Percentiles rank a stretch among this genome's conserved stretches.
Conservation (phyloP, 345 rosid genomes). For the Camelina hispida region DNA sequence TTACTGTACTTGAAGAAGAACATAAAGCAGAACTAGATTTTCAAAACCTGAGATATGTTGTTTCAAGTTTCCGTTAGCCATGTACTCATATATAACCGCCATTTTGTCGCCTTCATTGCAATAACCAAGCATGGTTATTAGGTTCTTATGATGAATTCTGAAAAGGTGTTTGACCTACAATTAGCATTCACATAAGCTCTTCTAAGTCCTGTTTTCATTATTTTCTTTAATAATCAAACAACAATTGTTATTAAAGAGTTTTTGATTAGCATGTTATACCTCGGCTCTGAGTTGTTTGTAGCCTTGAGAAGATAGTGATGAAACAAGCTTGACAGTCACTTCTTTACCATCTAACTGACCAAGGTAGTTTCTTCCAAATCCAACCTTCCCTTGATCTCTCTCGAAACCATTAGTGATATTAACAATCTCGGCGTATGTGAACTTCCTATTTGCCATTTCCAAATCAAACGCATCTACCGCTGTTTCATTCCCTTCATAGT, state of each 20-base stretch:
- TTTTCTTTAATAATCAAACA: neutral
- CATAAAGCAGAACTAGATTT: neutral
- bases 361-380: slow-evolving; percentile 59
- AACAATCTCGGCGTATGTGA: slow-evolving; percentile 48
- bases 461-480: slow-evolving; percentile 37
- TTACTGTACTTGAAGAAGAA: slow-evolving; percentile 19
- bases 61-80: slow-evolving; percentile 57
- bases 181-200: slow-evolving; percentile 31
- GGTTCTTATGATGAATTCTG: slow-evolving; percentile 62
- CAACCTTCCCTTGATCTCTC: slow-evolving; percentile 55
- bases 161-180: slow-evolving; percentile 57
- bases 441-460: slow-evolving; percentile 38
- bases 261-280: slow-evolving; percentile 31
- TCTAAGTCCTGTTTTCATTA: slow-evolving; percentile 1
- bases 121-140: slow-evolving; percentile 59
- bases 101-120: slow-evolving; percentile 55
- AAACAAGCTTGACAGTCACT: slow-evolving; percentile 66
- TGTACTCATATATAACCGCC: slow-evolving; percentile 59
- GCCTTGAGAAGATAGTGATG: slow-evolving; percentile 53
- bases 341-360: slow-evolving; percentile 50
- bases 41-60: slow-evolving; percentile 52
- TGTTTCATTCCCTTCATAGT: slow-evolving; percentile 27
- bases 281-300: slow-evolving; percentile 56
- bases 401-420: slow-evolving; percentile 52
- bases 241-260: neutral